Evolutionary conservation across 371 early-diverging fungal genomes (phyloP).

Genomic region (Mucor mucedo): DNA sequence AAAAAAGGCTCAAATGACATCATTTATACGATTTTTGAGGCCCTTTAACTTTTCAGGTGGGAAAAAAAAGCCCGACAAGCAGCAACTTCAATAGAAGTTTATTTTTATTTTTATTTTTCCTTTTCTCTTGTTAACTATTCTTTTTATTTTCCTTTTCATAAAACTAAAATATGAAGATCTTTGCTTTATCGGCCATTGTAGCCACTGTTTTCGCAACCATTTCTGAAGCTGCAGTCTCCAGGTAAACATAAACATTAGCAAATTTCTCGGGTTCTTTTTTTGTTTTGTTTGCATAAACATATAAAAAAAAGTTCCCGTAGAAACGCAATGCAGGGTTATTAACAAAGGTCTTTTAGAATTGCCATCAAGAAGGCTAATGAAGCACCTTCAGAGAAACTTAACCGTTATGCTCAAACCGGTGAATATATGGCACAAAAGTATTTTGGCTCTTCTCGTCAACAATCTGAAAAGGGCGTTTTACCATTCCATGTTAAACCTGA

Average conservation of each 20-base stretch:
- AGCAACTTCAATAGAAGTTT: neutral
- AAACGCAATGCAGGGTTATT: constrained; percentile 1
- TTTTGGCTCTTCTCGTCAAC: constrained; percentile 61
- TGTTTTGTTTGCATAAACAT: constrained; percentile 3
- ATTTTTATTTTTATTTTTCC: constrained; percentile 13
- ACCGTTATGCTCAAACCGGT: constrained; percentile 68
- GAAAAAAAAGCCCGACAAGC: constrained; percentile 15
- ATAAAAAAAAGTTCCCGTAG: constrained; percentile 3
- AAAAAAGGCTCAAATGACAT: neutral
- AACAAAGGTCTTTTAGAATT: constrained; percentile 49
- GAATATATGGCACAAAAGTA: constrained; percentile 78
- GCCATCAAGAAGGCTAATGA: constrained; percentile 75
- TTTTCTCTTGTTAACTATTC: constrained; percentile 6
- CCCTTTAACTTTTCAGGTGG: neutral
- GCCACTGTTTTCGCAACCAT: constrained; percentile 25
- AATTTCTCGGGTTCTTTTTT: too few species aligned
- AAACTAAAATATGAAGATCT: constrained; percentile 33
- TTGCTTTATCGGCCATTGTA: constrained; percentile 33
- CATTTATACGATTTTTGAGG: constrained; percentile 1
- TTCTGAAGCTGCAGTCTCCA: constrained; percentile 35
- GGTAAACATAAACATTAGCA: constrained; percentile 20
- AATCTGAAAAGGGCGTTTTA: constrained; percentile 33
- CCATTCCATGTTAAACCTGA: constrained; percentile 46
- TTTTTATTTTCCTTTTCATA: constrained; percentile 6
- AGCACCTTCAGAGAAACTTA: constrained; percentile 64